Conservation (phyloP, 192 early-diverging fungal species). For the Entomortierella chlamydospora region DNA sequence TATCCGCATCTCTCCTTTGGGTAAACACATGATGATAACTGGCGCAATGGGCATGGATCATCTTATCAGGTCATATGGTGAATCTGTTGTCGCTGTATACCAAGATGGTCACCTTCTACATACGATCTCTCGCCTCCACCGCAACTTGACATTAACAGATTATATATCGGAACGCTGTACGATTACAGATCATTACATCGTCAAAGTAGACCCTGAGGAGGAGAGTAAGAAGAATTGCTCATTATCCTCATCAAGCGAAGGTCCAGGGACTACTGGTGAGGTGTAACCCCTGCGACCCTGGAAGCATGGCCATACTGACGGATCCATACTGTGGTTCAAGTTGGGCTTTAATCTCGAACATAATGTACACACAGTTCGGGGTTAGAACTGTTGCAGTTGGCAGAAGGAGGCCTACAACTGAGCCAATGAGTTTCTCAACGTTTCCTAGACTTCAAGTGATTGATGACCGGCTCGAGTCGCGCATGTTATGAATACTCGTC, state of each 20-base stretch:
- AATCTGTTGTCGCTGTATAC: background rate
- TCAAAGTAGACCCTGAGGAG: constrained; percentile 8
- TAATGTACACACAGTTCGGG: constrained; percentile 28
- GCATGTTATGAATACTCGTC: background rate
- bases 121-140: background rate
- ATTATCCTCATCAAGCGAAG: background rate
- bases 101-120: background rate
- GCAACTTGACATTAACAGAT: constrained; percentile 29
- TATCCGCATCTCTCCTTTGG: constrained; percentile 20
- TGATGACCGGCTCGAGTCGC: constrained; percentile 22
- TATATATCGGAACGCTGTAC: constrained; percentile 29
- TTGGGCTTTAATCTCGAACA: constrained; percentile 38
- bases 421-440: constrained; percentile 26
- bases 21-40: constrained; percentile 6
- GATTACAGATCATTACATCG: constrained; percentile 7
- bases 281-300: constrained; percentile 35
- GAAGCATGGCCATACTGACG: constrained; percentile 27
- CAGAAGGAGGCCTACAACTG: background rate
- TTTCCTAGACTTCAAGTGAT: constrained; percentile 37
- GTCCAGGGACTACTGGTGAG: background rate
- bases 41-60: constrained; percentile 17
- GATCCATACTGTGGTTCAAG: constrained; percentile 43
- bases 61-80: constrained; percentile 32
- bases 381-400: constrained; percentile 27
- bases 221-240: constrained; percentile 12